phyloP scores from a whole-genome alignment of 2,329 filamentous ascomycete genomes.

The Dryadomyces quercus-mongolicae region DNA sequence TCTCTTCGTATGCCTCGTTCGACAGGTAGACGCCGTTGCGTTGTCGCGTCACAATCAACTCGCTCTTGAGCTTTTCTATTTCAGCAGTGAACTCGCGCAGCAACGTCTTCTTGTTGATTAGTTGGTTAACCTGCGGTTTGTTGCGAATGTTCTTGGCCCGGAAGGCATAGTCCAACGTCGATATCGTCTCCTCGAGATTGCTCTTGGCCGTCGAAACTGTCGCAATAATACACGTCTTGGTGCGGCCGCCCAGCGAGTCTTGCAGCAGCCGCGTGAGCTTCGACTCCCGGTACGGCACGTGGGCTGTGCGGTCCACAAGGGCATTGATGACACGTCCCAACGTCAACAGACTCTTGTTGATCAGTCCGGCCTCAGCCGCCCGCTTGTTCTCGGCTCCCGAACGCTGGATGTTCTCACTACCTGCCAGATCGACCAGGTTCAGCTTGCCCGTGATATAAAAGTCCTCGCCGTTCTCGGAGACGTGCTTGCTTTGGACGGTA shows the following conservation, averaged over 20 bases:
- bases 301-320: conserved; percentile 74
- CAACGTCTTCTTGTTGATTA: conserved; percentile 85
- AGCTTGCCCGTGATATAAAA: conserved; percentile 85
- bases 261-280: conserved; percentile 90
- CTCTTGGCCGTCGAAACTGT: conserved; percentile 90
- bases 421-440: conserved; percentile 91
- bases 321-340: conserved; percentile 96
- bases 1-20: conserved; percentile 78
- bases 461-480: conserved; percentile 74
- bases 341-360: conserved; percentile 95
- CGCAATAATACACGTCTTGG: conserved; percentile 97
- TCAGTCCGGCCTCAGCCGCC: conserved; percentile 86
- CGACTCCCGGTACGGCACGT: conserved; percentile 88
- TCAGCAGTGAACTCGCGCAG: conserved; percentile 82
- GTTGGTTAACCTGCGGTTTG: conserved; percentile 88
- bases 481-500: conserved; percentile 77
- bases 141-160: conserved; percentile 97
- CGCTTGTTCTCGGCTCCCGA: conserved; percentile 98
- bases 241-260: conserved; percentile 89
- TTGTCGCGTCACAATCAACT: conserved; percentile 83
- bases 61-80: conserved; percentile 88
- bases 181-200: conserved; percentile 96
- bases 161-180: conserved; percentile 94
- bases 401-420: conserved; percentile 93
- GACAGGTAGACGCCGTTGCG: conserved; percentile 92